Conservation (phyloP, 108 stramenopile genomes). For the Fragilaria radians region DNA sequence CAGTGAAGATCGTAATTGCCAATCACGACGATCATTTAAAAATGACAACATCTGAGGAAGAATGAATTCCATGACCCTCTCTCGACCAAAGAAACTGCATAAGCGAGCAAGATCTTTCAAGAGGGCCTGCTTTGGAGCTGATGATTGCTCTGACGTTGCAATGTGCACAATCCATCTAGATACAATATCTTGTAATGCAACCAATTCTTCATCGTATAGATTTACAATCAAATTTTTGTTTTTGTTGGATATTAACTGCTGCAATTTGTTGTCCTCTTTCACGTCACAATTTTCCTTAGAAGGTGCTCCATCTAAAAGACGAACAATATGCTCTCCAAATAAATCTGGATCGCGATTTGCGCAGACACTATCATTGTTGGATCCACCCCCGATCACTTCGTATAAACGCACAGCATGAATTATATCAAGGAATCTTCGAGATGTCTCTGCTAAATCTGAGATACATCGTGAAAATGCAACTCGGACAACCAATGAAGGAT, state of each 20-base stretch:
- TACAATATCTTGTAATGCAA: conserved; percentile 70
- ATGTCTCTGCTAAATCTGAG: conserved; percentile 75
- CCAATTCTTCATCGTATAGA: conserved; percentile 75
- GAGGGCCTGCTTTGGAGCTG: conserved; percentile 77
- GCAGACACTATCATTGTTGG: conserved; percentile 5
- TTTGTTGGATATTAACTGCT: background rate
- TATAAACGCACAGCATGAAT: conserved; percentile 73
- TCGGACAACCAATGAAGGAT: conserved; percentile 76
- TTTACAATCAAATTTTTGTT: conserved; percentile 33
- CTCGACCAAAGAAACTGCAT: conserved; percentile 90
- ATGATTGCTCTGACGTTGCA: conserved; percentile 78
- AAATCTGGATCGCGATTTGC: conserved; percentile 9
- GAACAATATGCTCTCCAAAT: conserved; percentile 43
- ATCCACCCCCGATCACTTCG: conserved; percentile 74
- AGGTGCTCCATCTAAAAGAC: conserved; percentile 27
- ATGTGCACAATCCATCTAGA: conserved; percentile 82
- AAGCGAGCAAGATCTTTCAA: conserved; percentile 72
- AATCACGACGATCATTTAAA: conserved; percentile 91
- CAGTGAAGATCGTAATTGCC: conserved; percentile 87
- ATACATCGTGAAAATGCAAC: conserved; percentile 83
- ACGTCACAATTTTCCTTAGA: background rate
- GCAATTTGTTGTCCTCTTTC: background rate
- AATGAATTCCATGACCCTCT: conserved; percentile 78
- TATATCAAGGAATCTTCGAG: conserved; percentile 85
- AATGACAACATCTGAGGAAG: conserved; percentile 90